Evolutionary conservation across 2,329 filamentous ascomycete genomes (phyloP), one percentile per base, ranked within the genome.

Genomic region (Harringtonia aguacate): DNA sequence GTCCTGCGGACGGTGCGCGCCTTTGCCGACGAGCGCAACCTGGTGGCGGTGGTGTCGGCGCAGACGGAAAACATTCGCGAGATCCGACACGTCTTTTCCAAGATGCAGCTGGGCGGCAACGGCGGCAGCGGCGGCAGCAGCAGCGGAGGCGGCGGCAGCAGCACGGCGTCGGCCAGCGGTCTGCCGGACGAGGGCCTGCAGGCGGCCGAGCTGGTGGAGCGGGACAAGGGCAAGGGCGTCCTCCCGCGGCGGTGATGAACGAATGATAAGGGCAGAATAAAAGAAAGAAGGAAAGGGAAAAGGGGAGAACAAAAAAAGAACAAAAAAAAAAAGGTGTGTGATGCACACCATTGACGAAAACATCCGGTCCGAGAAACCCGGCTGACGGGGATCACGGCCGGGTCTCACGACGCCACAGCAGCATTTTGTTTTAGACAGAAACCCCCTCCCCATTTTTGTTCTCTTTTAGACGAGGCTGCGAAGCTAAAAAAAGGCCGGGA

Each of bases 11-110:
- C 76, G 43, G 80, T 95, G 48, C 82, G 89, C 18, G 75, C 78
- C 35, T 89, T 95, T 62, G 86, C 88, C 24, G 80, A 86, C 53
- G 86, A 92, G 51, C 77, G 86, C 39, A 84, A 78, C 47, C 67
- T 74, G 8, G 76, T 69, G 18, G 75, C 74, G 0, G 67, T n/a
- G n/a, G n/a, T 70, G n/a, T 70, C 72, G 17, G 63, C 70, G 3
- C 72, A 76, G 47, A 67, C 69, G 8, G 79, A 86, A 55, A 83
- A 81, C 52, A 62, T 92, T 18, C 76, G 79, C 37, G 82, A 90
- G 54, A 79, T 92, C 61, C 81, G 79, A 50, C 77, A 83, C 29
- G 71, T 94, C 21, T 89, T 88, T 53, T 71, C 74, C 38, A 79
- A 71, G 44, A 64, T 82, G 60, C 69, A 75, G 43, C 56, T 87